These are phyloP conservation scores for Phytophthora citrophthora DNA, from an alignment of 352 stramenopile genomes.

Conservation along the genomic window DNA sequence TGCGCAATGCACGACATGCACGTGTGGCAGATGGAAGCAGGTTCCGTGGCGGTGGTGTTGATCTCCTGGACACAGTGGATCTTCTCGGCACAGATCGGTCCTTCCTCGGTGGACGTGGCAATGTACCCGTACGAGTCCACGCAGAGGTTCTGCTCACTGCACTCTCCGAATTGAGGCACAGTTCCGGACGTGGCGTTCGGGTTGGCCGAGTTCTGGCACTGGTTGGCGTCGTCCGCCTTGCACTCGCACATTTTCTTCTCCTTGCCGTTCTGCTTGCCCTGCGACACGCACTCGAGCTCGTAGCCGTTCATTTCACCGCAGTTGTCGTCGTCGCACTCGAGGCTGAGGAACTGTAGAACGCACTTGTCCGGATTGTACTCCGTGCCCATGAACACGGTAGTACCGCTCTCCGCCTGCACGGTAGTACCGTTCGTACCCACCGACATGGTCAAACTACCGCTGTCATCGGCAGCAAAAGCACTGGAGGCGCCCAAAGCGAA, in stretches of 20 bases:
- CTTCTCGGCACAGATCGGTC: slow-evolving; percentile 70
- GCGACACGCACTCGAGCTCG: slow-evolving; percentile 64
- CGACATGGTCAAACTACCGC: slow-evolving; percentile 53
- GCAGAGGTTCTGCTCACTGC: slow-evolving; percentile 51
- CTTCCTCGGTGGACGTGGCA: slow-evolving; percentile 50
- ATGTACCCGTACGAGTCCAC: slow-evolving; percentile 75
- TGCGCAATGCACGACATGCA: slow-evolving; percentile 83
- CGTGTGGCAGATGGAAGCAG: slow-evolving; percentile 78
- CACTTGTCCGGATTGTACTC: slow-evolving; percentile 78
- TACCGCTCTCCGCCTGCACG: slow-evolving; percentile 51
- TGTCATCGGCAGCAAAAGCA: slow-evolving; percentile 7
- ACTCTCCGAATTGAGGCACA: slow-evolving; percentile 73
- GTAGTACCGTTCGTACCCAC: slow-evolving; percentile 65
- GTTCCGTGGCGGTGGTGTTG: slow-evolving; percentile 66
- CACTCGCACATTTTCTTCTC: slow-evolving; percentile 78
- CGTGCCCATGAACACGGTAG: slow-evolving; percentile 65
- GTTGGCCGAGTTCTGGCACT: slow-evolving; percentile 61
- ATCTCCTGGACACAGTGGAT: slow-evolving; percentile 76
- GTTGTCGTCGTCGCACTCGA: slow-evolving; percentile 62
- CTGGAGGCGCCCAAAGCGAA: slow-evolving; percentile 11
- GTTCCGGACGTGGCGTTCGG: slow-evolving; percentile 39
- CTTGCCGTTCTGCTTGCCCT: slow-evolving; percentile 66
- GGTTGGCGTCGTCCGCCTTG: slow-evolving; percentile 37
- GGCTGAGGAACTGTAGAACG: slow-evolving; percentile 69
- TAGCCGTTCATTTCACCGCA: slow-evolving; percentile 78